Conservation (phyloP, 2,329 filamentous ascomycete genomes). For the Monosporascus cannonballus region DNA sequence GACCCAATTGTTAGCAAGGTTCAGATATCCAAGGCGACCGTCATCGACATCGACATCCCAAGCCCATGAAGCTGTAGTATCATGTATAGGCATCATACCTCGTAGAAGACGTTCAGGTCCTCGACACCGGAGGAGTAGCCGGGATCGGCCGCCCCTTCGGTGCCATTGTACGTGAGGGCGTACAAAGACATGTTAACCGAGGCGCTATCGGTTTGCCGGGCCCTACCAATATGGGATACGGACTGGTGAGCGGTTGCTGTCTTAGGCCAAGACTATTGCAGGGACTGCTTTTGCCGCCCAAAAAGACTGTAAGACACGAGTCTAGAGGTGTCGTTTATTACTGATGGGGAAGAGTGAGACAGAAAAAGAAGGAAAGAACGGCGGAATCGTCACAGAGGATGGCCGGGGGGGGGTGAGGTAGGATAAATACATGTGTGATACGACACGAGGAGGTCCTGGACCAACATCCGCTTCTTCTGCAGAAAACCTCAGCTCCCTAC, state of each 20-base stretch:
- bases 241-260: not conserved
- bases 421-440: too few relatives aligned
- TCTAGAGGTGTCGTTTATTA: not conserved
- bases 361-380: too few relatives aligned
- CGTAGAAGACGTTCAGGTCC: conserved; percentile 82
- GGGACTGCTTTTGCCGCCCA: not conserved
- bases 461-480: too few relatives aligned
- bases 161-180: conserved; percentile 44
- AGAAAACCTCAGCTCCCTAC: too few relatives aligned
- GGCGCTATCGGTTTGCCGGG: not conserved
- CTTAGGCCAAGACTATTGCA: not conserved
- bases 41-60: too few relatives aligned
- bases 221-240: not conserved
- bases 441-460: too few relatives aligned
- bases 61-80: too few relatives aligned
- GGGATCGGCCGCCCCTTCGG: conserved; percentile 39
- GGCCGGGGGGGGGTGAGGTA: too few relatives aligned
- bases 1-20: conserved; percentile 2
- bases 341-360: not conserved
- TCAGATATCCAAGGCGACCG: not conserved
- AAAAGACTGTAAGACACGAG: not conserved
- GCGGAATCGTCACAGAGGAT: too few relatives aligned
- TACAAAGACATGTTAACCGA: conserved; percentile 20
- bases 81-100: conserved; percentile 42
- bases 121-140: conserved; percentile 46